These are phyloP conservation scores for Leccinum uliginosum DNA, from an alignment of 768 basidiomycete species.

Conservation along the genomic window DNA sequence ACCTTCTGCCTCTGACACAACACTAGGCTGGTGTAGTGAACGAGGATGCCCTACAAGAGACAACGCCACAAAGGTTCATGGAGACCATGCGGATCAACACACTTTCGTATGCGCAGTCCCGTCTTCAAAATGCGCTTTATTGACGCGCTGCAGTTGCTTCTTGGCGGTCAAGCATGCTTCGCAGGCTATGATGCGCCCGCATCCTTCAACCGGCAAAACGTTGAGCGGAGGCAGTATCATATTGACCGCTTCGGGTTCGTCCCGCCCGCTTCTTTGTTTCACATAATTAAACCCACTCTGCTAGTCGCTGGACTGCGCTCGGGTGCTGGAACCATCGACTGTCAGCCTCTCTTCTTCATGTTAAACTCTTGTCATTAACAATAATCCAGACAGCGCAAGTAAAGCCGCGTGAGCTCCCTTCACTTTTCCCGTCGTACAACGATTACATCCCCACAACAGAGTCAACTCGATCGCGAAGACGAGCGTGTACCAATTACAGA, in stretches of 20 bases:
- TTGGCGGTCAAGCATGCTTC: slow-evolving; percentile 86
- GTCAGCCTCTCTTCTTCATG: slow-evolving; percentile 39
- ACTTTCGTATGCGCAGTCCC: slow-evolving; percentile 42
- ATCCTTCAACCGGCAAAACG: slow-evolving; percentile 65
- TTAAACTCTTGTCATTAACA: slow-evolving; percentile 10
- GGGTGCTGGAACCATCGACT: slow-evolving; percentile 79
- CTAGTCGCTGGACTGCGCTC: slow-evolving; percentile 78
- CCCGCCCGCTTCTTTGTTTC: neutral
- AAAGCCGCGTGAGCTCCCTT: slow-evolving; percentile 75
- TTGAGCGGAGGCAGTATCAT: slow-evolving; percentile 78
- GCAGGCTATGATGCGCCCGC: slow-evolving; percentile 68
- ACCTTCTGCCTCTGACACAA: slow-evolving; percentile 3
- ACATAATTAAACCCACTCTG: slow-evolving; percentile 20
- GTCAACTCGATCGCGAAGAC: slow-evolving; percentile 89
- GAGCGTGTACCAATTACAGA: slow-evolving; percentile 72
- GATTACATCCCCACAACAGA: slow-evolving; percentile 34
- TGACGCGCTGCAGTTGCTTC: slow-evolving; percentile 59
- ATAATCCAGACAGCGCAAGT: slow-evolving; percentile 72
- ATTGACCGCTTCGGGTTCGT: slow-evolving; percentile 76
- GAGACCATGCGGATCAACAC: slow-evolving; percentile 74
- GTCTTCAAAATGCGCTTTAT: slow-evolving; percentile 3
- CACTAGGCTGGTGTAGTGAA: slow-evolving; percentile 63
- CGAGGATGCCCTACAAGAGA: slow-evolving; percentile 44
- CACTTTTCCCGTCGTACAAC: neutral
- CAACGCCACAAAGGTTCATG: slow-evolving; percentile 64